phyloP scores from a whole-genome alignment of 805 yeast species.

The Ogataea neopini region DNA sequence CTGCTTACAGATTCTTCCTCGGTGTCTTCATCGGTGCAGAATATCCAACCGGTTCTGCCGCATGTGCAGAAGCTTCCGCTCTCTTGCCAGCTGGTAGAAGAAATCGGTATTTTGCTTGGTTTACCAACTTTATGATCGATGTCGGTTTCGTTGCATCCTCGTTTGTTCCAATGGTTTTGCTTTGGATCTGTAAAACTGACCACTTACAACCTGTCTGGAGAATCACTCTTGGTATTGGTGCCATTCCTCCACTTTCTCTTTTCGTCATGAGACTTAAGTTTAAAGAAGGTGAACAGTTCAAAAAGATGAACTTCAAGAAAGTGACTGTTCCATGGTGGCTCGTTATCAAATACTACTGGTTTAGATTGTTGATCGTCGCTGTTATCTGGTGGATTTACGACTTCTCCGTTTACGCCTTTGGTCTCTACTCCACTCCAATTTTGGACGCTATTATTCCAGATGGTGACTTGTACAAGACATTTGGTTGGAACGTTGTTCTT shows the following conservation, averaged over 20 bases:
- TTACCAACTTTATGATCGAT: constrained; percentile 88
- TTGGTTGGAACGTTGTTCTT: constrained; percentile 92
- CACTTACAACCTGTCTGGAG: constrained; percentile 90
- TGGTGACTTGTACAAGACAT: constrained; percentile 65
- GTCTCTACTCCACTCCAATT: constrained; percentile 77
- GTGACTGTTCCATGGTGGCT: constrained; percentile 66
- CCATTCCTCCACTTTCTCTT: constrained; percentile 78
- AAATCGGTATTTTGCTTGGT: constrained; percentile 87
- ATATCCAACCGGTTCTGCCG: constrained; percentile 91
- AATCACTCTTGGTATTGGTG: constrained; percentile 86
- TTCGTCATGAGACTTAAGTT: constrained; percentile 77
- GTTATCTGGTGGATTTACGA: constrained; percentile 91
- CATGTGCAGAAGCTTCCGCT: constrained; percentile 89
- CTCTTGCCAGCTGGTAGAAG: constrained; percentile 77
- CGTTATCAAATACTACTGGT: constrained; percentile 80
- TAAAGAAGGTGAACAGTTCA: constrained; percentile 71
- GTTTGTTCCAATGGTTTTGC: constrained; percentile 80
- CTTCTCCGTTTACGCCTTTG: constrained; percentile 84
- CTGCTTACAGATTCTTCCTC: constrained; percentile 80
- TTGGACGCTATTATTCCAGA: constrained; percentile 57
- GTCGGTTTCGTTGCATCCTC: constrained; percentile 80
- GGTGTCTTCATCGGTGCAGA: constrained; percentile 96
- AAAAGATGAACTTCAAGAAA: constrained; percentile 66
- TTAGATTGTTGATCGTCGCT: constrained; percentile 68
- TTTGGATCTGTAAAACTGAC: constrained; percentile 75